Base-by-base conservation (phyloP, 768 basidiomycete species). In the Lepiota venenata region DNA sequence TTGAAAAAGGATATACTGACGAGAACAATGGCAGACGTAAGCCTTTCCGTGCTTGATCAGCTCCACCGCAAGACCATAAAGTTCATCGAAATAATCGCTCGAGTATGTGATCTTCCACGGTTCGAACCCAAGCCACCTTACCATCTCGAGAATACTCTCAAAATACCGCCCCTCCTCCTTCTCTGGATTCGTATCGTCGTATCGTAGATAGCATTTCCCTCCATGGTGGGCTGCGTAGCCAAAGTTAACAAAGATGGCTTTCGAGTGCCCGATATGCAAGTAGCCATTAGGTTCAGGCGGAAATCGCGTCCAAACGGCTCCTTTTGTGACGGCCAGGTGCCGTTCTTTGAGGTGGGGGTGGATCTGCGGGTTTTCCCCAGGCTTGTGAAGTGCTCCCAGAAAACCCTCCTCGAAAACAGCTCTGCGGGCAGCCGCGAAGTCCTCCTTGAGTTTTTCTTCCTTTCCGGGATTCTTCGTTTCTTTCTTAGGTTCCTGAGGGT, bases 81-180 rank as follows among this genome's bases (percentile, higher is more conserved):
- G 74, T 63, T 85, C 74, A 52, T 88, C 81, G 67, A 99, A 99
- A 71, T 99, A 91, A 70, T 98, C 96, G 65, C 93, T 97, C 45
- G 96, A 98, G 71, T 98, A 98, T 3, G 97, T 98, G 76, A 99
- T 94, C 71, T 92, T 92, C 91, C 91, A 98, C 3, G 97, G 97
- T 67, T 98, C 96, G 64, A 84, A 99, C 1, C 97, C 97, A 16
- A 99, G 78, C 97, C 97, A 99, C 59, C 95, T 80, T 35, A 98
- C 81, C 63, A 88, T 92, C 72, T 98, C 95, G 64, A 98, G 73
- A 53, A 98, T 98, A 56, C 91, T 96, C 67, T 96, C 95, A 61
- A 98, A 98, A 70, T 97, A 99, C 59, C 83, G 77, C 35, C 83
- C 93, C 73, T 99, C 97, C 68, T 99, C 97, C 55, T 93, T 93